Evolutionary conservation across 768 basidiomycete species (phyloP), one percentile per base, ranked within the genome.

Genomic region (Amanita rimosa): DNA sequence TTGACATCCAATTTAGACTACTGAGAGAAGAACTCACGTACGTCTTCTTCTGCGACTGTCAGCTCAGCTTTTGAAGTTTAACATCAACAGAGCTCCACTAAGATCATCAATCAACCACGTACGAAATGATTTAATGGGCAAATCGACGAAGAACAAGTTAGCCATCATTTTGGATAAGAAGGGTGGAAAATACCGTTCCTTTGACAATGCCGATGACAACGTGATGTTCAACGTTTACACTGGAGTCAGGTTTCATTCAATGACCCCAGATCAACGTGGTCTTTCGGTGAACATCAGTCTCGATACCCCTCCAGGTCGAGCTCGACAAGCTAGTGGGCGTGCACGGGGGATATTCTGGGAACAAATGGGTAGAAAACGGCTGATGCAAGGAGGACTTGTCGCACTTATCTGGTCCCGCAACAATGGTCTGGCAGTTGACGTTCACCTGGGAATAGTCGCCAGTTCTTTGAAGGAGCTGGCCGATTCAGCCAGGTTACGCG

Each of bases 1-100:
- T 87, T 9, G 87, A 90, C 50, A 74, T 82, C 3, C 84, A 89
- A 54, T 89, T 84, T 60, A 76, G 86, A 29, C 69, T 88, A 0
- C 64, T 89, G 31, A 68, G 86, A 33, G 86, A 87, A 53, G 86
- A 89, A 49, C 63, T 83, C 14, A 82, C 73, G 76, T 83, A 55
- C 19, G 76, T 58, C 6, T 29, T 19, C 49, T 10, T 47, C 37
- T 48, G 21, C 51, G 13, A 4, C 17, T n/a, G 1, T 2, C 3
- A 39, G 39, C 6, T 36, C n/a, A 16, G 5, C n/a, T 42, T 41
- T 37, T 24, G 31, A 53, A 31, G 38, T 8, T 21, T 36, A 22
- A 29, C 3, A 13, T 45, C 33, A 48, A 2, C 44, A 80, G 79
- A 3, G 78, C 79, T 0, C 71, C 79, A 0, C 57, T 81, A 24